Evolutionary conservation across 768 basidiomycete genomes (phyloP).

Genomic region (Suillus bovinus): DNA sequence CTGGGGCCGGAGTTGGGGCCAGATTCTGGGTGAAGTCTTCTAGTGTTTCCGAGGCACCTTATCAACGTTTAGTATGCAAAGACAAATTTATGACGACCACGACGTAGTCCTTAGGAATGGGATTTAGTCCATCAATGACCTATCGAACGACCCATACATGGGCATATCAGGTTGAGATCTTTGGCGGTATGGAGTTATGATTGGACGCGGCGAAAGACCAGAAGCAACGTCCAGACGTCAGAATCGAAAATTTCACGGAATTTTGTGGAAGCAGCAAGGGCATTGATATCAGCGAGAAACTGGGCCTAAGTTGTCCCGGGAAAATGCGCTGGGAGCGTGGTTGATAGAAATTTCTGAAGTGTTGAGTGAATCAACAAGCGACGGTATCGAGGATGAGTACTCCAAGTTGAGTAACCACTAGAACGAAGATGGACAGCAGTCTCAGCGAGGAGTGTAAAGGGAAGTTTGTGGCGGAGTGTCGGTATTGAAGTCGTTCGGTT

Average conservation of each 20-base stretch:
- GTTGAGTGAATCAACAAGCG: slow-evolving; percentile 51
- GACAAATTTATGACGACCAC: too few species aligned
- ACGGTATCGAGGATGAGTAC: too few species aligned
- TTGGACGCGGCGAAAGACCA: slow-evolving; percentile 18
- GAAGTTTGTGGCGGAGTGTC: too few species aligned
- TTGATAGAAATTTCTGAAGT: slow-evolving; percentile 38
- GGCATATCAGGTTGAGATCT: slow-evolving; percentile 72
- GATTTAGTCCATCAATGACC: slow-evolving; percentile 36
- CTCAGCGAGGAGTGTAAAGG: too few species aligned
- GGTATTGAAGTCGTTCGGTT: too few species aligned
- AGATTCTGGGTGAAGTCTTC: neutral
- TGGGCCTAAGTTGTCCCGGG: slow-evolving; percentile 30
- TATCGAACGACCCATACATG: slow-evolving; percentile 54
- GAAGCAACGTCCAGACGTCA: slow-evolving; percentile 19
- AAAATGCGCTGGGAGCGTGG: slow-evolving; percentile 41
- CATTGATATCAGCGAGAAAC: slow-evolving; percentile 36
- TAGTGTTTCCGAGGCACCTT: neutral
- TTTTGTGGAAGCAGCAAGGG: slow-evolving; percentile 14
- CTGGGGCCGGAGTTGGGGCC: neutral
- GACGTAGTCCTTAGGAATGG: slow-evolving; percentile 30
- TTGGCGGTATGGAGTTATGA: slow-evolving; percentile 43
- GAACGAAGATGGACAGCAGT: too few species aligned
- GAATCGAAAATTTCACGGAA: slow-evolving; percentile 17
- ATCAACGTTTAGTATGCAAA: too few species aligned
- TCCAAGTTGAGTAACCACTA: too few species aligned